Conservation (phyloP, 1,139 yeast genomes). For the Scheffersomyces segobiensis region DNA sequence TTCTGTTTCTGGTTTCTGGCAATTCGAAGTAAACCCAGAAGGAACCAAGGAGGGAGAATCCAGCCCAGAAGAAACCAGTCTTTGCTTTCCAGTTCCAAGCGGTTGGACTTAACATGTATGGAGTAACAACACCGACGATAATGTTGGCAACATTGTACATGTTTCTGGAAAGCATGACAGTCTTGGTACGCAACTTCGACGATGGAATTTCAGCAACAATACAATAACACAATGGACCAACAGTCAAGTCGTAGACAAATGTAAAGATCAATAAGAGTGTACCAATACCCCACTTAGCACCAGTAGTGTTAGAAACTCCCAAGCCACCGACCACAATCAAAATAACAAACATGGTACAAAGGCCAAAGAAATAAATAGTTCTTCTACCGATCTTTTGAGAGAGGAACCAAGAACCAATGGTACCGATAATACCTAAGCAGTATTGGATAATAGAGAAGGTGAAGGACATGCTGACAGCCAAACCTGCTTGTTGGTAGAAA, state of each 20-base stretch:
- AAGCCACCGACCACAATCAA: constrained; percentile 48
- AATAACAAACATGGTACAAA: constrained; percentile 31
- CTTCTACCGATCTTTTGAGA: constrained; percentile 51
- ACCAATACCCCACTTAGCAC: constrained; percentile 48
- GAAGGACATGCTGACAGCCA: constrained; percentile 39
- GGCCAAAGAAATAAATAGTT: constrained; percentile 47
- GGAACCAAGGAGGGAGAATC: constrained; percentile 37
- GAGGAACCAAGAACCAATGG: constrained; percentile 52
- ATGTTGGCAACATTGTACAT: constrained; percentile 47
- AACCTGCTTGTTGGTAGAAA: constrained; percentile 54
- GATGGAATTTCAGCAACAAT: constrained; percentile 61
- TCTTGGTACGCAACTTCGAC: constrained; percentile 53
- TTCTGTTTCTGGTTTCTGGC: constrained; percentile 60
- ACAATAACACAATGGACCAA: constrained; percentile 62
- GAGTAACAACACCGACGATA: constrained; percentile 45
- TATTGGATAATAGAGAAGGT: constrained; percentile 48
- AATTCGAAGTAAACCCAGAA: constrained; percentile 54
- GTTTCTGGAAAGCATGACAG: constrained; percentile 57
- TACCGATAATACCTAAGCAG: constrained; percentile 51
- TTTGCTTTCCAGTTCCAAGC: constrained; percentile 62
- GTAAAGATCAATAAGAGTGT: constrained; percentile 48
- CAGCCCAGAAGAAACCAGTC: constrained; percentile 61
- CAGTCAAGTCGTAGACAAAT: constrained; percentile 51
- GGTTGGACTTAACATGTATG: constrained; percentile 62
- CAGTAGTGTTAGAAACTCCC: constrained; percentile 23